Base-by-base conservation (phyloP, 305 asterid species). In the Stenogyne calaminthoides region DNA sequence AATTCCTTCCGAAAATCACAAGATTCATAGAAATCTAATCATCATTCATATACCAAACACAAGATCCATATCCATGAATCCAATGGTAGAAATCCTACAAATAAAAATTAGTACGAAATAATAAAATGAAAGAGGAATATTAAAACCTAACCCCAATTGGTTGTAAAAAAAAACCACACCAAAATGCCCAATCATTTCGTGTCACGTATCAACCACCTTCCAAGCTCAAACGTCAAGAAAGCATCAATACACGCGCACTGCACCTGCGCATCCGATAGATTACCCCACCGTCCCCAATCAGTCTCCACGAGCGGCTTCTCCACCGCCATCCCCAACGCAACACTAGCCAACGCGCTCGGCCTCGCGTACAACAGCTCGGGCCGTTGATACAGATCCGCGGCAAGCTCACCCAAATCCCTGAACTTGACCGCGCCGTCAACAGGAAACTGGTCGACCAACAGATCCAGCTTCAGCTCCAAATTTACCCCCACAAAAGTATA, bases 171-270 rank as follows among this genome's bases (percentile, higher is more conserved):
- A 32, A 32, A 32, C 6, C 29, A 25, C 2, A 25, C 29, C 6
- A 32, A 32, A n/a, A n/a, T n/a, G n/a, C 36, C 36, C 36, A 11
- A 37, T 47, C 15, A 47, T n/a, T 47, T 14, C 0, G 19, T 0
- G 7, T 49, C 9, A 0, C 56, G 56, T n/a, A 15, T 49, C 2
- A 49, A 15, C 56, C 56, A 49, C 64, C 42, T 78, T 2, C 78
- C 85, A 37, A 81, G 76, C 71, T 81, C 78, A 39, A 52, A 81
- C 3, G 63, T 61, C 6, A 71, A 15, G 15, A 75, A 71, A 34
- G 85, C 82, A 78, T 71, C 85, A 58, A 71, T 9, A 49, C 80
- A 78, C 16, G 85, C 83, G 63, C 67, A 78, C 64, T 62, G 54
- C 14, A 78, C 80, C 5, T 78, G 85, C 2, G 7, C 22, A 49